These are phyloP conservation scores for Euphorbia schlechtendalii DNA, from an alignment of 441 rosid species.

Conservation along the genomic window DNA sequence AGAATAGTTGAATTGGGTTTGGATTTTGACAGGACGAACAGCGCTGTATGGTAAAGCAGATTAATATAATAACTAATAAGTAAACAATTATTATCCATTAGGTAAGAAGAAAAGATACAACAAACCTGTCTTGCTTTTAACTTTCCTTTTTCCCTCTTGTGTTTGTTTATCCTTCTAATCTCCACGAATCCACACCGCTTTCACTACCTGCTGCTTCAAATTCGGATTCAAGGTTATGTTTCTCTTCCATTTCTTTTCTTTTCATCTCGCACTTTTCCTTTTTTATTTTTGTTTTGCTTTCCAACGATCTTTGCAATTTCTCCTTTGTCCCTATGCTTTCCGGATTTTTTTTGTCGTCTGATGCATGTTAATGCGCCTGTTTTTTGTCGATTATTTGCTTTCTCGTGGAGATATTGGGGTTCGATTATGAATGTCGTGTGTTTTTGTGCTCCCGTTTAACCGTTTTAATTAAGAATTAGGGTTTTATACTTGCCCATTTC, in stretches of 20 bases:
- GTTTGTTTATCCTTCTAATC: too few relatives aligned
- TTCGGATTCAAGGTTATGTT: not conserved
- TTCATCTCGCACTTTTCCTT: not conserved
- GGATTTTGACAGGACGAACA: too few relatives aligned
- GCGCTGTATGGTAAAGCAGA: too few relatives aligned
- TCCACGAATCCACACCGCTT: not conserved
- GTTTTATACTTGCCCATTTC: not conserved
- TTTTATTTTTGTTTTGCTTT: not conserved
- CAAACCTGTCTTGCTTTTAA: not conserved
- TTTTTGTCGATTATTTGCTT: conserved; percentile 5
- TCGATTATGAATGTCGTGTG: not conserved
- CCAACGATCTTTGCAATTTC: not conserved
- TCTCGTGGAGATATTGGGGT: not conserved
- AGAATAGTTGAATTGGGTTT: too few relatives aligned
- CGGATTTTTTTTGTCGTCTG: conserved; percentile 1
- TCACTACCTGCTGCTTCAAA: not conserved
- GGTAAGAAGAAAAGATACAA: not conserved
- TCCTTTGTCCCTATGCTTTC: not conserved
- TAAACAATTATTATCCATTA: not conserved
- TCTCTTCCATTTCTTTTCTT: not conserved
- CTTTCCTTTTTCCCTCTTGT: not conserved
- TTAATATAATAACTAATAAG: too few relatives aligned
- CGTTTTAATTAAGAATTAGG: not conserved
- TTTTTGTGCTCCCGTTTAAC: not conserved
- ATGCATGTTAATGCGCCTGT: not conserved